Conservation (phyloP, 208 protist species). For the Angomonas ambiguus region DNA sequence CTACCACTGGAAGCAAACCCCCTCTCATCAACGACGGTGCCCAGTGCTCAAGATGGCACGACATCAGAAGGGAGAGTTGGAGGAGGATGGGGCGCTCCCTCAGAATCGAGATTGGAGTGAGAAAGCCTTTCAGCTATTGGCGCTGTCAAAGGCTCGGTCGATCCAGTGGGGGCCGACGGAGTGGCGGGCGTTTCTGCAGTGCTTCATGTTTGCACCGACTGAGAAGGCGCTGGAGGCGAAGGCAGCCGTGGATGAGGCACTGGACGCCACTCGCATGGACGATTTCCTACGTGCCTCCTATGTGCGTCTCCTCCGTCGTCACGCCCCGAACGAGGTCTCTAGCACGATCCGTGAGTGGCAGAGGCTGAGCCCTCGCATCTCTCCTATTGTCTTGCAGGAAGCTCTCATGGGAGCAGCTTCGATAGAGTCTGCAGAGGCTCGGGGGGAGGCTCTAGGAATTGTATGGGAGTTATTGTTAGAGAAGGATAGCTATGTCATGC, state of each 20-base stretch:
- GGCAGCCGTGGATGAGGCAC: conserved; percentile 46
- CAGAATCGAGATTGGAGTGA: conserved; percentile 78
- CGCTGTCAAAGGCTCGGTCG: conserved; percentile 51
- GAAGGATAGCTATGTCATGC: conserved; percentile 83
- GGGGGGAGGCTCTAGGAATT: conserved; percentile 25
- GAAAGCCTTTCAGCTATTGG: conserved; percentile 62
- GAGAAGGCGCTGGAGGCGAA: conserved; percentile 55
- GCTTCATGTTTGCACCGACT: conserved; percentile 68
- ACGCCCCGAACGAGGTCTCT: conserved; percentile 48
- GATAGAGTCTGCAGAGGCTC: conserved; percentile 22
- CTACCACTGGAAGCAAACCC: conserved; percentile 80
- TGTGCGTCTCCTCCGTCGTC: conserved; percentile 72
- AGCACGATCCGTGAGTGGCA: conserved; percentile 41
- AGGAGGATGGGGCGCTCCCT: conserved; percentile 58
- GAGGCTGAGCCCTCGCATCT: conserved; percentile 23
- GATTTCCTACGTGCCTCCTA: conserved; percentile 81
- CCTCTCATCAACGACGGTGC: conserved; percentile 76
- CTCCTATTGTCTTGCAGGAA: conserved; percentile 83
- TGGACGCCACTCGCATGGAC: conserved; percentile 51
- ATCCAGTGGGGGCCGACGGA: conserved; percentile 83
- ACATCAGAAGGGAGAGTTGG: conserved; percentile 66
- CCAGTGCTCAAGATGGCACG: conserved; percentile 55
- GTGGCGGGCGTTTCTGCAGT: conserved; percentile 85
- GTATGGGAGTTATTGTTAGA: conserved; percentile 52
- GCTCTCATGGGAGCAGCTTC: conserved; percentile 65